Percentiles rank a stretch among this genome's conserved stretches.
These are phyloP conservation scores for Candida sphagnicola DNA, from an alignment of 805 yeast species.

Conservation along the genomic window DNA sequence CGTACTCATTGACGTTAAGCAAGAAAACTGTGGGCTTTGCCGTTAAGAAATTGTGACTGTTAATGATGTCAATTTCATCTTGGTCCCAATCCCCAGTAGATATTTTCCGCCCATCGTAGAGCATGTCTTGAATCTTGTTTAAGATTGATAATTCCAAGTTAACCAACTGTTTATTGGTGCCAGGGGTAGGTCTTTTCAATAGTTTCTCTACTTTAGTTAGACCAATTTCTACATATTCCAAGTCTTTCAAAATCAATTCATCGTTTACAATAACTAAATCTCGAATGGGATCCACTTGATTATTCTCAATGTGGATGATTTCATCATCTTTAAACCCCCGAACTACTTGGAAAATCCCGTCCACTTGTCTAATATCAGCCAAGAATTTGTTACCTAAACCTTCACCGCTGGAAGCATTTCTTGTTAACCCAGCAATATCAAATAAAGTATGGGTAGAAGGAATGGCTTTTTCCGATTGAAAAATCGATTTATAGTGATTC, in stretches of 20 bases:
- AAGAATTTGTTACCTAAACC: slow-evolving; percentile 75
- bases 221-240: slow-evolving; percentile 58
- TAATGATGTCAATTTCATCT: slow-evolving; percentile 60
- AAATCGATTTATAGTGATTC: slow-evolving; percentile 44
- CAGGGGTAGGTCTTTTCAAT: slow-evolving; percentile 22
- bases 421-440: slow-evolving; percentile 69
- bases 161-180: slow-evolving; percentile 18
- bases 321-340: slow-evolving; percentile 62
- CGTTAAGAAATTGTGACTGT: slow-evolving; percentile 69
- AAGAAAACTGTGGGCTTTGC: slow-evolving; percentile 85
- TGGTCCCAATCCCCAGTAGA: slow-evolving; percentile 58
- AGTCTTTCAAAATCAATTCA: slow-evolving; percentile 56
- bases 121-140: slow-evolving; percentile 26
- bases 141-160: slow-evolving; percentile 26
- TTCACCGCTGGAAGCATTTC: slow-evolving; percentile 60
- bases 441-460: slow-evolving; percentile 56
- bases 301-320: slow-evolving; percentile 62
- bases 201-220: slow-evolving; percentile 27
- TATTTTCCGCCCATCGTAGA: slow-evolving; percentile 54
- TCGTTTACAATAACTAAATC: slow-evolving; percentile 62
- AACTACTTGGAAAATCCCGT: slow-evolving; percentile 67
- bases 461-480: slow-evolving; percentile 46
- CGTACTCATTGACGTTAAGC: slow-evolving; percentile 69
- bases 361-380: slow-evolving; percentile 66
- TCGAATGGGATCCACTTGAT: slow-evolving; percentile 54